A percentile compares a stretch with the other conserved stretches of the same genome.
Conservation (phyloP, 495 filamentous ascomycete species). For the Aspergillus heteromorphus region DNA sequence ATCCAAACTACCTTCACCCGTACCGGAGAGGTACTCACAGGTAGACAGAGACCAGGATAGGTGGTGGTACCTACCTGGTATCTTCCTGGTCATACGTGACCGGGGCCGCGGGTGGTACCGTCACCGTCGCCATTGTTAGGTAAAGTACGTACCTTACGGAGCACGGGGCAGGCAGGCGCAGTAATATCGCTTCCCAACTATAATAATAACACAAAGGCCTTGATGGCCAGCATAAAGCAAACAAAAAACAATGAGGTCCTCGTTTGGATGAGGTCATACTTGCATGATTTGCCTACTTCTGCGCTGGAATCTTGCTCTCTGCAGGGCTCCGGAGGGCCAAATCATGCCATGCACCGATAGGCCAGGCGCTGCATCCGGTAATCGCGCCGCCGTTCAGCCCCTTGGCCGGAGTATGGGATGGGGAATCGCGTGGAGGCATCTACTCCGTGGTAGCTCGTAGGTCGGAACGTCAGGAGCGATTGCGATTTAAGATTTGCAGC, state of each 20-base stretch:
- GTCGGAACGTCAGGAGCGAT: neutral
- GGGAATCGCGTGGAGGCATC: neutral
- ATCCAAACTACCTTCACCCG: no score
- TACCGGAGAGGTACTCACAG: no score
- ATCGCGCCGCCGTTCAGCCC: neutral
- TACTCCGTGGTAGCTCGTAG: neutral
- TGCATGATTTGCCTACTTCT: neutral
- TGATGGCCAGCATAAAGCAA: neutral
- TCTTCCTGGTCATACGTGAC: no score
- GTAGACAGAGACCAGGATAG: no score
- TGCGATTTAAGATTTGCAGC: neutral
- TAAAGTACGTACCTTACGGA: neutral
- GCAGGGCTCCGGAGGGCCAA: neutral
- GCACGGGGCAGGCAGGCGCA: neutral
- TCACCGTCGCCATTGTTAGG: no score
- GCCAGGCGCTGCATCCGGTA: neutral
- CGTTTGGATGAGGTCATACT: neutral
- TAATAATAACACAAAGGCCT: neutral
- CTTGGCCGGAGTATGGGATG: neutral
- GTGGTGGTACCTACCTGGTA: no score
- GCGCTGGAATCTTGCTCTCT: neutral
- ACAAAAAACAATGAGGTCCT: neutral
- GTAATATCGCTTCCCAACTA: neutral
- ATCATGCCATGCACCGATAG: neutral
- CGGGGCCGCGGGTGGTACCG: no score